These are phyloP conservation scores for Trametes maxima DNA, from an alignment of 768 basidiomycete species.

Conservation along the genomic window DNA sequence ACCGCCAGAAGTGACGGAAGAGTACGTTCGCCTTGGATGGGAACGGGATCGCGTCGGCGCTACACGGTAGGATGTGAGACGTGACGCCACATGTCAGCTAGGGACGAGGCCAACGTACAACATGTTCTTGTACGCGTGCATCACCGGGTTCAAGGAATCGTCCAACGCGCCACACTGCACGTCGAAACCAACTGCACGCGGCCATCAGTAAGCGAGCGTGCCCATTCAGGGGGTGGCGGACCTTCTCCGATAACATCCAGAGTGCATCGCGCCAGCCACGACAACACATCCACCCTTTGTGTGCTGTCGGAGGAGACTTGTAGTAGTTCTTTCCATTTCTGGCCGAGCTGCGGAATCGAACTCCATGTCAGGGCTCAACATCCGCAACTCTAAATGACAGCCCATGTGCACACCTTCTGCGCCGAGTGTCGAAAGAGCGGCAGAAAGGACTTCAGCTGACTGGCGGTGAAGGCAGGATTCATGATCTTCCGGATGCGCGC, in stretches of 20 bases:
- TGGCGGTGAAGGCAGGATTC: conserved; percentile 28
- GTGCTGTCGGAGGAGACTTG: neutral
- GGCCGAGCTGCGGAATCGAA: conserved; percentile 20
- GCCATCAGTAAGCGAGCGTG: neutral
- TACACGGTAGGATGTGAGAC: neutral
- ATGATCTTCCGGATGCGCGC: conserved; percentile 29
- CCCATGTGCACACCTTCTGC: conserved; percentile 20
- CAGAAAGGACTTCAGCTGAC: conserved; percentile 28
- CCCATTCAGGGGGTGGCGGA: neutral
- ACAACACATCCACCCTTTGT: conserved; percentile 19
- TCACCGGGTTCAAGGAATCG: conserved; percentile 21
- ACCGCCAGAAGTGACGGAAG: conserved; percentile 34
- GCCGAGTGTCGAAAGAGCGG: conserved; percentile 26
- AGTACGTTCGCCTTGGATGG: conserved; percentile 28
- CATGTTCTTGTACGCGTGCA: conserved; percentile 29
- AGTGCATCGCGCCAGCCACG: conserved; percentile 30
- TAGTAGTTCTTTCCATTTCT: conserved; percentile 30
- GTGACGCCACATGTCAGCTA: neutral
- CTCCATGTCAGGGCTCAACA: neutral
- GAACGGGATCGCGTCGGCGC: conserved; percentile 30
- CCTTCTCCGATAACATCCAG: conserved; percentile 34
- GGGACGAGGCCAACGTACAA: conserved; percentile 20
- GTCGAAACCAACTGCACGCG: conserved; percentile 28
- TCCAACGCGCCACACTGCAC: conserved; percentile 30
- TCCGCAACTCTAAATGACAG: neutral